Base-by-base conservation (phyloP, 1,139 yeast species). In the Taphrina deformans region DNA sequence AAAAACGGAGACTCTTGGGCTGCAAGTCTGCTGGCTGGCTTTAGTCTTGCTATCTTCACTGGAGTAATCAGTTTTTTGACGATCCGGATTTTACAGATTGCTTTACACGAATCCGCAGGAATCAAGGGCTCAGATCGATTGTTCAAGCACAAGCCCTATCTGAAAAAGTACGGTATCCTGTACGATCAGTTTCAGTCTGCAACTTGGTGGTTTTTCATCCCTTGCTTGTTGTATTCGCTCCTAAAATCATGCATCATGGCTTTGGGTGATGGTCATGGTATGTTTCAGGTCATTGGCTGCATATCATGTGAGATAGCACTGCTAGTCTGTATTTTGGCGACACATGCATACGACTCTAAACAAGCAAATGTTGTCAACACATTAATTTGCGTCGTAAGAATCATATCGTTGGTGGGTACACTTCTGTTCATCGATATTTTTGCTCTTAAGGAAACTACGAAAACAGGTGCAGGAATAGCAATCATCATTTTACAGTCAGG, bases 191-290 rank as follows among this genome's bases (percentile, higher is more conserved):
- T 71, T 67, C 70, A 71, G 65, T 68, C 72, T 45, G 65, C 68
- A 58, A 73, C 69, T 65, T 75, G 77, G 77, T 75, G 77, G 77
- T 72, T 72, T 50, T 75, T 75, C 63, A 70, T 75, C 16, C 70
- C 73, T 3, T 59, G 69, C 10, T 46, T 74, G 14, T 50, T 67
- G 26, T 74, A 73, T 1, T 66, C 74, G 5, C 71, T 75, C 65
- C 72, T 71, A 18, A 68, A 77, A 26, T 74, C 74, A 55, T 76
- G 75, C 16, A 74, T 75, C 60, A 67, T 75, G 63, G 76, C 76
- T 0, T 69, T 75, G 4, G 77, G 74, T 1, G 70, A 72, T 44
- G 76, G 76, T 12, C 71, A 74, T 46, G 76, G 76, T 1, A 65
- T 74, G 65, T 67, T 74, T 9, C 77, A 75, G 62, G 72, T 75